A percentile compares a stretch with the other conserved stretches of the same genome.
These are phyloP conservation scores for Tremella mesenterica DNA, from an alignment of 768 basidiomycete species.

Conservation along the genomic window DNA sequence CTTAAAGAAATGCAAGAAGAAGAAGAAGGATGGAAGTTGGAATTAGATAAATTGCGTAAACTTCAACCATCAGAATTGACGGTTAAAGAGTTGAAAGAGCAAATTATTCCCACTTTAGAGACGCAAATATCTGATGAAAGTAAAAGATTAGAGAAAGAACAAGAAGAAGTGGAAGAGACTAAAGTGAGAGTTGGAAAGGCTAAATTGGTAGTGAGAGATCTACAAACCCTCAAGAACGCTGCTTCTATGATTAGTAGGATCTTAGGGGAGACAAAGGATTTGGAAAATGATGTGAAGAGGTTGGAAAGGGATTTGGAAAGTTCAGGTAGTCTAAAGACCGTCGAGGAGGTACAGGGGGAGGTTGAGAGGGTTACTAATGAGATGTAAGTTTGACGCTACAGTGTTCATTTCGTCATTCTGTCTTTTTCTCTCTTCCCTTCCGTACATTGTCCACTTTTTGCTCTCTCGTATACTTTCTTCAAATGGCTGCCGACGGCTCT, in stretches of 20 bases:
- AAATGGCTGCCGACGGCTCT: no score
- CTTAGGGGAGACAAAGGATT: conserved; percentile 42
- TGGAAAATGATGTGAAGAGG: conserved; percentile 55
- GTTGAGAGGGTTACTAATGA: conserved; percentile 57
- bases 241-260: conserved; percentile 37
- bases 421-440: no score
- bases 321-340: conserved; percentile 70
- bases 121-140: conserved; percentile 53
- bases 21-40: conserved; percentile 55
- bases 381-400: conserved; percentile 52
- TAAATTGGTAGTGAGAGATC: conserved; percentile 51
- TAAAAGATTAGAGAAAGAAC: conserved; percentile 51
- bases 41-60: conserved; percentile 53
- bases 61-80: conserved; percentile 51
- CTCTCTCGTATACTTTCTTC: no score
- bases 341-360: conserved; percentile 74
- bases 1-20: conserved; percentile 48
- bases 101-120: conserved; percentile 56
- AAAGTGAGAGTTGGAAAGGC: conserved; percentile 51
- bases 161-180: conserved; percentile 55
- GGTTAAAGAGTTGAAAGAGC: conserved; percentile 54
- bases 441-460: no score
- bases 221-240: conserved; percentile 51
- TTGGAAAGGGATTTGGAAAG: conserved; percentile 62
- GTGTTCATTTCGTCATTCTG: neutral